Conservation (phyloP, 2,329 filamentous ascomycete species). For the Parasarocladium wereldwijsianum region DNA sequence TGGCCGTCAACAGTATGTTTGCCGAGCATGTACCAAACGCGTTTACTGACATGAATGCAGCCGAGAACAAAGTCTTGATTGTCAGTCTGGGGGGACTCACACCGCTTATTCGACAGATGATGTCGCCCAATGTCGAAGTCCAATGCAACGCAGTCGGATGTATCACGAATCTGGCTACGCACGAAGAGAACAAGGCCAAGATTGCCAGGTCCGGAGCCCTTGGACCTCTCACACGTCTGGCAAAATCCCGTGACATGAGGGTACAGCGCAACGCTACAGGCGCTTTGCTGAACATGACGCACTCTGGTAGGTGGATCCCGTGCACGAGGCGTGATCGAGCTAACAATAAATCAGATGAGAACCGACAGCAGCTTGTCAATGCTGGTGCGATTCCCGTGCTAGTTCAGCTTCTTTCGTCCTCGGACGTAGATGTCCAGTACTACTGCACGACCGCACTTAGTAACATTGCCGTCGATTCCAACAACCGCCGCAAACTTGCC, state of each 20-base stretch:
- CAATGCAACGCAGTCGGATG: conserved; percentile 98
- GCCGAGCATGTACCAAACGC: not conserved
- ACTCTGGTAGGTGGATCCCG: conserved; percentile 59
- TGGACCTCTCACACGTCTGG: conserved; percentile 76
- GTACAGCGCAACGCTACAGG: conserved; percentile 96
- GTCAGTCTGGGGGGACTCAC: conserved; percentile 81
- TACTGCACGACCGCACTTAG: conserved; percentile 97
- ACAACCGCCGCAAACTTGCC: conserved; percentile 80
- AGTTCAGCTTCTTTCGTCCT: conserved; percentile 82
- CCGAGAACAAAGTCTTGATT: conserved; percentile 95
- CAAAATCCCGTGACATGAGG: conserved; percentile 96
- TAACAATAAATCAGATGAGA: conserved; percentile 56
- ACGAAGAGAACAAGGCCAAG: conserved; percentile 98
- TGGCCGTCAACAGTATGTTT: conserved; percentile 83
- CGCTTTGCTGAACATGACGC: conserved; percentile 95
- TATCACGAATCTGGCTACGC: conserved; percentile 94
- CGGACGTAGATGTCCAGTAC: conserved; percentile 96
- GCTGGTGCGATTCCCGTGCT: conserved; percentile 96
- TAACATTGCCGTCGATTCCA: conserved; percentile 92
- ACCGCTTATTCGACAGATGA: conserved; percentile 94
- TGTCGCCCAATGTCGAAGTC: conserved; percentile 93
- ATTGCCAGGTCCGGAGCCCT: conserved; percentile 91
- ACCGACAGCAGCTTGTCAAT: conserved; percentile 91
- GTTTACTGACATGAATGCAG: conserved; percentile 39
- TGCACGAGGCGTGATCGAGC: conserved; percentile 8